Percentiles rank a stretch among this genome's conserved stretches.
Conservation (phyloP, 345 rosid species). For the Camelina sativa region DNA sequence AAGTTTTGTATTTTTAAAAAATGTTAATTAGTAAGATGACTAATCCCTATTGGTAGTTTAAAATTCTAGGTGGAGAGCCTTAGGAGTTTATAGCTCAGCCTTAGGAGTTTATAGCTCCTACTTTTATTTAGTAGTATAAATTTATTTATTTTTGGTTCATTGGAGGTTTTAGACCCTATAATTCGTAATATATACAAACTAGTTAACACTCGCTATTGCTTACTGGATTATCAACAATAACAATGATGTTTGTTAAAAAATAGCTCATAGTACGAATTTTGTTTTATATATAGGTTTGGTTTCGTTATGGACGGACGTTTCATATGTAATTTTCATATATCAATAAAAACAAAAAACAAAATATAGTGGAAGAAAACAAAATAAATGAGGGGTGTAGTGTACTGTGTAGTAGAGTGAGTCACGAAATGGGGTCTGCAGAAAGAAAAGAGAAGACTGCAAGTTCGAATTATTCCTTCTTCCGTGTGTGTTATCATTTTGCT, state of each 20-base stretch:
- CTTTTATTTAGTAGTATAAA: too few relatives aligned
- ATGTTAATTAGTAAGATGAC: too few relatives aligned
- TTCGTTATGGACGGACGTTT: constrained; percentile 1
- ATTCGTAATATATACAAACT: background rate
- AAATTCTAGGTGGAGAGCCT: too few relatives aligned
- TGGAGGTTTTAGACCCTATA: background rate
- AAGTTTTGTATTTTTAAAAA: too few relatives aligned
- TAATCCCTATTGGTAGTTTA: too few relatives aligned
- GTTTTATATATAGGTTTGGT: background rate
- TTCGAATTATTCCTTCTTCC: constrained; percentile 82
- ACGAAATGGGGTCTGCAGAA: constrained; percentile 54
- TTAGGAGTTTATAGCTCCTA: too few relatives aligned
- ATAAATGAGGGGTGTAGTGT: constrained; percentile 14
- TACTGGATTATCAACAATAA: background rate
- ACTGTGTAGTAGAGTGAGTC: constrained; percentile 17
- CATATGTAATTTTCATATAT: background rate
- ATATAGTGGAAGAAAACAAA: constrained; percentile 16
- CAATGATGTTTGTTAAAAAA: background rate
- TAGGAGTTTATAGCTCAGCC: too few relatives aligned
- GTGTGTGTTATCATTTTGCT: constrained; percentile 56
- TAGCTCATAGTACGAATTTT: background rate
- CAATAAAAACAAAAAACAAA: background rate
- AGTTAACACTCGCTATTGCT: background rate
- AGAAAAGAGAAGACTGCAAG: constrained; percentile 60
- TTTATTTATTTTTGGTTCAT: background rate